A percentile compares a stretch with the other conserved stretches of the same genome.
Conservation (phyloP, 78 protist genomes). For the Tieghemostelium lacteum region DNA sequence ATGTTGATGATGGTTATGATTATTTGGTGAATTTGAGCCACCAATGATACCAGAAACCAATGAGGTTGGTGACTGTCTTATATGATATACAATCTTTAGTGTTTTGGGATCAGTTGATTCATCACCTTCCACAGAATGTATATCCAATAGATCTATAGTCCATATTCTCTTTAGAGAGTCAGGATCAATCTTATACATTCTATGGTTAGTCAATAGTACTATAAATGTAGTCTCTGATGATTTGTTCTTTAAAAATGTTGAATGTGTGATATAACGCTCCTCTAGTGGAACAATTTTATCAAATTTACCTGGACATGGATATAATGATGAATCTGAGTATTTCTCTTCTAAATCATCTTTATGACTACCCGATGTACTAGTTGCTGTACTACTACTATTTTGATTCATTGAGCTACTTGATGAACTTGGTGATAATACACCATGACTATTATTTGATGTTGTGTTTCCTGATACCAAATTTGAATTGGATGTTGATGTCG, state of each 20-base stretch:
- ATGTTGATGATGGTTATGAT: background rate
- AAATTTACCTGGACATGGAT: conserved; percentile 43
- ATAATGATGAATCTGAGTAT: conserved; percentile 38
- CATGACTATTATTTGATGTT: too few species aligned
- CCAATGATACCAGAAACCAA: background rate
- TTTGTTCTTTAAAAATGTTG: conserved; percentile 39
- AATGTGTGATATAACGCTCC: conserved; percentile 54
- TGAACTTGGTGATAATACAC: too few species aligned
- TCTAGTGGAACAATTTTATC: conserved; percentile 56
- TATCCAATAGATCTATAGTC: conserved; percentile 52
- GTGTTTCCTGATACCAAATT: too few species aligned
- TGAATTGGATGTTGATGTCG: too few species aligned
- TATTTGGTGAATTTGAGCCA: background rate
- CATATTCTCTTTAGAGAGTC: conserved; percentile 47
- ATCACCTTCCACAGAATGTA: conserved; percentile 67
- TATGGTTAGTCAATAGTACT: conserved; percentile 31
- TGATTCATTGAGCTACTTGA: too few species aligned
- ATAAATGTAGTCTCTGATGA: conserved; percentile 57
- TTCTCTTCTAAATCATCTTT: too few species aligned
- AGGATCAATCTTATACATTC: conserved; percentile 53
- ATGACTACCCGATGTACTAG: too few species aligned
- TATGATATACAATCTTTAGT: conserved; percentile 52
- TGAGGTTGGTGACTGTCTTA: background rate
- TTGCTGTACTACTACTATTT: too few species aligned
- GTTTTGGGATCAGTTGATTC: conserved; percentile 61